Conservation (phyloP, 176 grass and related monocot genomes). For the sorghum (Sorghum bicolor) region DNA sequence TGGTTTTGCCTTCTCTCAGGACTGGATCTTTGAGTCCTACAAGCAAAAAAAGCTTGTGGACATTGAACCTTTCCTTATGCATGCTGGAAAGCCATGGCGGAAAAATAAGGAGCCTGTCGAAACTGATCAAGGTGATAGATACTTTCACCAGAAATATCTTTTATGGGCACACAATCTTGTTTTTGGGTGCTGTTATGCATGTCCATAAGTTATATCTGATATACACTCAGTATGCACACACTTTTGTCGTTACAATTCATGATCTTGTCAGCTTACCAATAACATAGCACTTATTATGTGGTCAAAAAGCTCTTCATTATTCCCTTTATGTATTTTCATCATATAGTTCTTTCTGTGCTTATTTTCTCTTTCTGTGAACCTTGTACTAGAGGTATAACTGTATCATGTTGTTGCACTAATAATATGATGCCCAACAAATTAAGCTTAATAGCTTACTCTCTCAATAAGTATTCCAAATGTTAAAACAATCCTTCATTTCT, state of each 20-base stretch:
- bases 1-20: constrained; percentile 38
- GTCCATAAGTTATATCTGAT: background rate
- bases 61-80: constrained; percentile 94
- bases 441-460: background rate
- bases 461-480: background rate
- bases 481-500: background rate
- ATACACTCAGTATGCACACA: background rate
- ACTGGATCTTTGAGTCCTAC: constrained; percentile 81
- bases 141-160: background rate
- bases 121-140: constrained; percentile 51
- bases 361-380: background rate
- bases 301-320: background rate
- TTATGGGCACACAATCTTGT: background rate
- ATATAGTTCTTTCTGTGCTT: background rate
- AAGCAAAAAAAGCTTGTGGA: constrained; percentile 71
- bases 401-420: background rate
- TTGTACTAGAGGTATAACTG: background rate
- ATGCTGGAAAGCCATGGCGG: constrained; percentile 91
- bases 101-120: constrained; percentile 48
- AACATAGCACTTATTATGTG: background rate
- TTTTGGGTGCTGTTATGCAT: background rate
- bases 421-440: background rate
- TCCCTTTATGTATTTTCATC: background rate
- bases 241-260: background rate
- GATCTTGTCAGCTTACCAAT: background rate